Evolutionary conservation across 2,329 filamentous ascomycete genomes (phyloP).

Genomic region (Monosporascus sp.): DNA sequence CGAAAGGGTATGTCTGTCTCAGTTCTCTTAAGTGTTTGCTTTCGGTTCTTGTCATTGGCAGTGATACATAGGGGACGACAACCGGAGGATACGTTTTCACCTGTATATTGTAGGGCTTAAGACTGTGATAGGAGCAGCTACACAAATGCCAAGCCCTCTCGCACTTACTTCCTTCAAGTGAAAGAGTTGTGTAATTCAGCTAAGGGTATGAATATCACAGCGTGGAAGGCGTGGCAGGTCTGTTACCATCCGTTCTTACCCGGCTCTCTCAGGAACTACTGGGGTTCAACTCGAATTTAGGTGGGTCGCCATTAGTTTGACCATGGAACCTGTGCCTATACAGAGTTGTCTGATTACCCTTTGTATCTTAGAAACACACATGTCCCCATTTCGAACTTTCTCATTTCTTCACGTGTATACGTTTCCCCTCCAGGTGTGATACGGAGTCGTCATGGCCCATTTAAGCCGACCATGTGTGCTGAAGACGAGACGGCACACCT

Average conservation of each 20-base stretch:
- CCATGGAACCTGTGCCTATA: too few relatives aligned
- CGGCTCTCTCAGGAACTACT: not conserved
- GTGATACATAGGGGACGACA: not conserved
- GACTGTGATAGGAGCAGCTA: not conserved
- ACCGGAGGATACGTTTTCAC: not conserved
- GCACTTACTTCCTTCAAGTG: not conserved
- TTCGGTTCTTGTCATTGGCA: not conserved
- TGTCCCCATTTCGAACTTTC: too few relatives aligned
- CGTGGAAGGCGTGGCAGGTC: not conserved
- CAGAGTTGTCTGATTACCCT: too few relatives aligned
- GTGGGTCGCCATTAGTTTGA: too few relatives aligned
- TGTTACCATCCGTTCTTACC: not conserved
- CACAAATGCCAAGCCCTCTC: not conserved
- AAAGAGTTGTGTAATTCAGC: not conserved
- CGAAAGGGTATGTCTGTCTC: constrained; percentile 59
- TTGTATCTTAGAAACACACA: too few relatives aligned
- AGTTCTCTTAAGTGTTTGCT: constrained; percentile 6
- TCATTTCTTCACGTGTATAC: not conserved
- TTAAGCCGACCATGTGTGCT: constrained; percentile 6
- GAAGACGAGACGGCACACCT: constrained; percentile 10
- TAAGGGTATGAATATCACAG: not conserved
- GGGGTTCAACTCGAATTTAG: too few relatives aligned
- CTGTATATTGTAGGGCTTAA: not conserved
- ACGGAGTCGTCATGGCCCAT: constrained; percentile 8
- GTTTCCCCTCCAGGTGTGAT: not conserved